These are phyloP conservation scores for Cryphonectria carpinicola DNA, from an alignment of 2,329 filamentous ascomycete genomes.

Conservation along the genomic window DNA sequence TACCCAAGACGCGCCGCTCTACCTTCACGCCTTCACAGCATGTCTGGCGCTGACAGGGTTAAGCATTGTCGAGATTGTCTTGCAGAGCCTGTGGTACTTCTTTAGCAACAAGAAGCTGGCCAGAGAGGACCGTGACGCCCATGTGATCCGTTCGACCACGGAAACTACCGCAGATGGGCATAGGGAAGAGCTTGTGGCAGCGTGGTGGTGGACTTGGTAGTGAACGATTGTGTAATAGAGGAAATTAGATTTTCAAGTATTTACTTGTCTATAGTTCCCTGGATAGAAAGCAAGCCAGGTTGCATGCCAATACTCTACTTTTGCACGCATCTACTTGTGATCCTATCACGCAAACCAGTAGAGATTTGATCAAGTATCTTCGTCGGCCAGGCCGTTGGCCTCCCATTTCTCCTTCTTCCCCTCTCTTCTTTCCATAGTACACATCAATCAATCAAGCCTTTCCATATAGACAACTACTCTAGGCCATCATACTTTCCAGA, in stretches of 20 bases:
- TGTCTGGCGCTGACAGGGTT: slow-evolving; percentile 33
- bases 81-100: slow-evolving; percentile 32
- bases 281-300: neutral
- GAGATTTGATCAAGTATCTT: too few relatives aligned
- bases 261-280: too few relatives aligned
- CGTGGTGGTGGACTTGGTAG: slow-evolving; percentile 36
- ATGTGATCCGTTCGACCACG: slow-evolving; percentile 27
- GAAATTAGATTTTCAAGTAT: too few relatives aligned
- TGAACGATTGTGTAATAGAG: neutral
- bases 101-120: slow-evolving; percentile 32
- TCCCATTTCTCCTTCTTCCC: too few relatives aligned
- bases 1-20: slow-evolving; percentile 52
- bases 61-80: slow-evolving; percentile 30
- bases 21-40: slow-evolving; percentile 38
- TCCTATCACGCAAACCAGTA: too few relatives aligned
- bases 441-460: too few relatives aligned
- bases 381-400: too few relatives aligned
- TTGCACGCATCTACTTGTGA: too few relatives aligned
- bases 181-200: slow-evolving; percentile 30
- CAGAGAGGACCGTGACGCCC: slow-evolving; percentile 23
- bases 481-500: too few relatives aligned
- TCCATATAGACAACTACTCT: too few relatives aligned
- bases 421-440: too few relatives aligned
- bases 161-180: slow-evolving; percentile 30
- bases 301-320: too few relatives aligned